Evolutionary conservation across 2,329 filamentous ascomycete genomes (phyloP).

Genomic region (Colletotrichum lini): DNA sequence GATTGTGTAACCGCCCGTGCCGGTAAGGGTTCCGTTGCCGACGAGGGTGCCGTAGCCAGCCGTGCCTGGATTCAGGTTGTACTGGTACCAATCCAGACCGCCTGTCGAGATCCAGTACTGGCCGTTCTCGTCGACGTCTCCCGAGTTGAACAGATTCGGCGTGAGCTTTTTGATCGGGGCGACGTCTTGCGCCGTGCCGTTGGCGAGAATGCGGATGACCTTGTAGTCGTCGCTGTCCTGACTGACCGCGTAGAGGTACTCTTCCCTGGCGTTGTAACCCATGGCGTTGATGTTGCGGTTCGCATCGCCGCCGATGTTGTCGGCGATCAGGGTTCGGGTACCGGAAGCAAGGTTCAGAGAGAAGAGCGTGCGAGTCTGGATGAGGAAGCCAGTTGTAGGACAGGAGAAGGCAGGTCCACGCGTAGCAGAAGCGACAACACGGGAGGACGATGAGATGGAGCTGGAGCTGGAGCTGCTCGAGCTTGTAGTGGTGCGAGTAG

Average conservation of each 20-base stretch:
- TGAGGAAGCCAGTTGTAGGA: slow-evolving; percentile 40
- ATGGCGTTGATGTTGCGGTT: slow-evolving; percentile 45
- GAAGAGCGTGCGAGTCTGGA: slow-evolving; percentile 40
- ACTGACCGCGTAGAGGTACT: slow-evolving; percentile 45
- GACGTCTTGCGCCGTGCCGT: slow-evolving; percentile 38
- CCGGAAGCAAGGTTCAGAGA: slow-evolving; percentile 42
- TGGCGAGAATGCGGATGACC: slow-evolving; percentile 45
- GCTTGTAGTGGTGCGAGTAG: neutral
- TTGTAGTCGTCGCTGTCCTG: neutral
- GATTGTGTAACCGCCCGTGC: slow-evolving; percentile 17
- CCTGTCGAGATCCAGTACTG: slow-evolving; percentile 42
- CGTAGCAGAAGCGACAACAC: slow-evolving; percentile 24
- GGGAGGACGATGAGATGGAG: slow-evolving; percentile 2
- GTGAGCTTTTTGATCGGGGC: slow-evolving; percentile 5
- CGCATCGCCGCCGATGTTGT: slow-evolving; percentile 21
- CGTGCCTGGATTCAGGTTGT: slow-evolving; percentile 44
- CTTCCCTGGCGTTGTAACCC: slow-evolving; percentile 46
- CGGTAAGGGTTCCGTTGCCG: slow-evolving; percentile 7
- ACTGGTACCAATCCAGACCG: slow-evolving; percentile 42
- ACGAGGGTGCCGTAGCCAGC: slow-evolving; percentile 39
- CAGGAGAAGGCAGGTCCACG: slow-evolving; percentile 33
- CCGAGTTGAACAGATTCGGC: slow-evolving; percentile 29
- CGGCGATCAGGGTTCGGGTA: neutral
- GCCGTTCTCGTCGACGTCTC: slow-evolving; percentile 45
- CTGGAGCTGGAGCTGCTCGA: neutral